phyloP scores from a whole-genome alignment of 176 grass and related monocot genomes.

The Musa beccarii region DNA sequence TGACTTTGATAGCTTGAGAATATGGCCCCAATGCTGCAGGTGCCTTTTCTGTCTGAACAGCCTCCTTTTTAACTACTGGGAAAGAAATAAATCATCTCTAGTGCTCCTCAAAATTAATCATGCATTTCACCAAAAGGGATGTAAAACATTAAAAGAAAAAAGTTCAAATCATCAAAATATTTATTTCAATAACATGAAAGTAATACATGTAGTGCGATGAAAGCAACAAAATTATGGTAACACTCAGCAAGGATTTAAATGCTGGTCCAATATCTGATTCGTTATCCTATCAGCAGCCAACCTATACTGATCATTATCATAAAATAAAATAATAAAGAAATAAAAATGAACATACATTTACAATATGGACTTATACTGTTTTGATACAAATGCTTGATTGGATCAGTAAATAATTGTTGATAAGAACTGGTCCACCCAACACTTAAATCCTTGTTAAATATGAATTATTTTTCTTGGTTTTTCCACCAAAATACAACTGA shows the following conservation, averaged over 20 bases:
- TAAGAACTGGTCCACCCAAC: too few relatives aligned
- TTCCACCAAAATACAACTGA: background rate
- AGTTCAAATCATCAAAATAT: background rate
- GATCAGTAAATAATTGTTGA: too few relatives aligned
- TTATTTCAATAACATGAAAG: background rate
- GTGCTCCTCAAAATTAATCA: background rate
- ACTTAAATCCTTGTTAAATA: too few relatives aligned
- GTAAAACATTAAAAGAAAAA: background rate
- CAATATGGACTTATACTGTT: too few relatives aligned
- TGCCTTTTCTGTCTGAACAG: slow-evolving; percentile 75
- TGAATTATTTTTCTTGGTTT: background rate
- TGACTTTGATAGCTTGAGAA: slow-evolving; percentile 93
- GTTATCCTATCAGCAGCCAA: too few relatives aligned
- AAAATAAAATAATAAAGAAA: too few relatives aligned
- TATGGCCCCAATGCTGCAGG: slow-evolving; percentile 85
- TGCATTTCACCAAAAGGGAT: background rate
- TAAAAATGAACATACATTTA: too few relatives aligned
- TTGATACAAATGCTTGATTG: too few relatives aligned
- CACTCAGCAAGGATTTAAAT: background rate
- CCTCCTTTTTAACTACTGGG: slow-evolving; percentile 51
- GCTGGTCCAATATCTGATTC: too few relatives aligned
- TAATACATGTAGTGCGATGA: background rate
- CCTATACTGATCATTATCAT: too few relatives aligned
- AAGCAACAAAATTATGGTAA: too few relatives aligned
- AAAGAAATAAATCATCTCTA: background rate